Percentiles rank a stretch among this genome's conserved stretches.
Evolutionary conservation across 164 flowering plant genomes (phyloP).

Genomic region (Liriodendron chinense): DNA sequence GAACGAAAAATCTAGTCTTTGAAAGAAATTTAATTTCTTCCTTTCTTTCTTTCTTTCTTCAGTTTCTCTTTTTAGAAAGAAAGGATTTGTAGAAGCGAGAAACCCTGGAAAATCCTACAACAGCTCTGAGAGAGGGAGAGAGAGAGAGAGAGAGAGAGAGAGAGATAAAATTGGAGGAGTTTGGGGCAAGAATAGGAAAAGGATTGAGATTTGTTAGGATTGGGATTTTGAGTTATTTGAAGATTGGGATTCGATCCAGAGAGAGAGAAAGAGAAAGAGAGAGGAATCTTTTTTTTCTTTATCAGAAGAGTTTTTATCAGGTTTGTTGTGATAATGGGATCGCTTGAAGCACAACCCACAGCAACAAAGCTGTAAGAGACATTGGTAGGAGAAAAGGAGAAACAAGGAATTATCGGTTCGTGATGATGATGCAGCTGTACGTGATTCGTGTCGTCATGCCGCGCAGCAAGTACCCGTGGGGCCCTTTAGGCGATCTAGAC

Average conservation of each 20-base stretch:
- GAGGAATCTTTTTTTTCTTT: neutral
- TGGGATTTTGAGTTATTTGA: neutral
- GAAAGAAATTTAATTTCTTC: neutral
- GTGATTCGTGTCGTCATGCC: neutral
- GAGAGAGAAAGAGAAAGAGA: neutral
- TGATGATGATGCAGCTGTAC: neutral
- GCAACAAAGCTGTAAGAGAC: conserved; percentile 9
- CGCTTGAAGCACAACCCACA: conserved; percentile 39
- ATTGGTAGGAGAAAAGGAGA: neutral
- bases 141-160: neutral
- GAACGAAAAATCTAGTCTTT: neutral
- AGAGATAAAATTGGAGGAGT: too few species aligned
- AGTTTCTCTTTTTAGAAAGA: neutral
- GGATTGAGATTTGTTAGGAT: neutral
- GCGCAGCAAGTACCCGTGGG: neutral
- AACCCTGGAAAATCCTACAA: neutral
- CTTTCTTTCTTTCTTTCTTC: neutral
- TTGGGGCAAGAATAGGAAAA: neutral
- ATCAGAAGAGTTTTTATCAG: neutral
- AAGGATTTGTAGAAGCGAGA: neutral
- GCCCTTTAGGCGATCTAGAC: too few species aligned
- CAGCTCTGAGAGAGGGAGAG: neutral
- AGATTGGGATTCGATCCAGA: neutral
- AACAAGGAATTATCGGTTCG: too few species aligned
- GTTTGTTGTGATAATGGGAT: conserved; percentile 23